A percentile compares a stretch with the other conserved stretches of the same genome.
phyloP scores from a whole-genome alignment of 179 eudicot genomes.

The Corrigiola litoralis region DNA sequence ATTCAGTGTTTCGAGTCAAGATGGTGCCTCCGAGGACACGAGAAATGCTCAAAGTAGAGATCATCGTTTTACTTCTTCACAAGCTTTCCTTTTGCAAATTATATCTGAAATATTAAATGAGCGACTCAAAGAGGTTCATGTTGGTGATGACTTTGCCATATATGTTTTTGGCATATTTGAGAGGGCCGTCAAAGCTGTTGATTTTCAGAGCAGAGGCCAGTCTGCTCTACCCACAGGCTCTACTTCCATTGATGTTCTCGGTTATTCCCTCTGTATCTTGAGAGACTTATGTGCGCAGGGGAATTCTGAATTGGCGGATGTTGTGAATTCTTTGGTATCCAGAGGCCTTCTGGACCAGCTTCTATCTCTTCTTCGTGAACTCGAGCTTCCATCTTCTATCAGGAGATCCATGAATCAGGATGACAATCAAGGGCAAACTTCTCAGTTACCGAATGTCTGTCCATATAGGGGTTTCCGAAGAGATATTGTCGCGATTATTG shows the following conservation, averaged over 20 bases:
- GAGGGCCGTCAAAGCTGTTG: constrained; percentile 35
- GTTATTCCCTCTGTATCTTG: constrained; percentile 64
- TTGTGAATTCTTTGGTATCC: constrained; percentile 39
- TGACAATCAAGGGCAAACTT: constrained; percentile 18
- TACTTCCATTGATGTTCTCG: constrained; percentile 51
- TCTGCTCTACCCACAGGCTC: constrained; percentile 58
- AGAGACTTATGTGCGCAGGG: constrained; percentile 65
- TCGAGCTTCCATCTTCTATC: constrained; percentile 72
- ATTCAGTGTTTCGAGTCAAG: constrained; percentile 31
- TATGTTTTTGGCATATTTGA: constrained; percentile 43
- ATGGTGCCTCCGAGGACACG: constrained; percentile 14
- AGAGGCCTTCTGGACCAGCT: constrained; percentile 63
- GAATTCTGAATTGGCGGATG: constrained; percentile 13
- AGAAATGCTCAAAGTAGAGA: constrained; percentile 12
- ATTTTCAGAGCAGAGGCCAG: constrained; percentile 29
- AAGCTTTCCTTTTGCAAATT: constrained; percentile 56
- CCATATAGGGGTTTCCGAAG: constrained; percentile 82
- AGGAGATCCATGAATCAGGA: constrained; percentile 51
- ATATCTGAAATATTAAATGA: constrained; percentile 59
- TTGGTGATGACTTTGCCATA: constrained; percentile 41
- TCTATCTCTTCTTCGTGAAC: constrained; percentile 51
- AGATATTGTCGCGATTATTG: constrained; percentile 72
- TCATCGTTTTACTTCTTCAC: constrained; percentile 38
- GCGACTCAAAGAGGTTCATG: constrained; percentile 38
- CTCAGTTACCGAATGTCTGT: constrained; percentile 35